Evolutionary conservation across 495 filamentous ascomycete genomes (phyloP), one percentile per base, ranked within the genome.

Genomic region (Pyronema domesticum): DNA sequence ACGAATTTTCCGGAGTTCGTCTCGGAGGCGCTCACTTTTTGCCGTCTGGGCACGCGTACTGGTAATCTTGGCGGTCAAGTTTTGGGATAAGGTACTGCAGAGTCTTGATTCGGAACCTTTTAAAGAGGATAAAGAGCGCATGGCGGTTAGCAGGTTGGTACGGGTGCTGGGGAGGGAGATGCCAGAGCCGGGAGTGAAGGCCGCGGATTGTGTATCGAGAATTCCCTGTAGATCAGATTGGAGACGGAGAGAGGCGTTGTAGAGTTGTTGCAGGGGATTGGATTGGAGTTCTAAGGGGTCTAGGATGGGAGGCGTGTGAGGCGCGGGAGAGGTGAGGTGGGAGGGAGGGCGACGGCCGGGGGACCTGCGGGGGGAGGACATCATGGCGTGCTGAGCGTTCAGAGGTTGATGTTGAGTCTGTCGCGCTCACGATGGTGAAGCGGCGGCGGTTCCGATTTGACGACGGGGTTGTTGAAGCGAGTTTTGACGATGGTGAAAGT

Each of bases 161-260:
- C 89, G 73, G n/a, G 53, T 42, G 11, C 1, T 14, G 19, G 40
- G 7, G 8, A 47, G 44, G 35, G 50, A 10, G 18, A 68, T 61
- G 11, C 55, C 63, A 37, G 62, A 60, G 33, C 62, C 61, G 1
- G 78, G 13, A 40, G 80, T 65, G 37, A 94, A 72, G 23, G 85
- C 85, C 37, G 81, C 76, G 45, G 82, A 81, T 68, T 96, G 89
- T 0, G 84, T 83, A 69, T 96, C 88, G 30, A 96, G 76, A 4
- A 94, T 69, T 23, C 70, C 64, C 66, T 96, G 89, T 4, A 96
- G 73, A 46, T 88, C 80, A 37, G 72, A 72, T 56, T 94, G 80
- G 14, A 95, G 78, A 50, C 77, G 69, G 19, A 65, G 71, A 55
- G 82, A 76, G 52, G 73, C 75, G 45, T 75, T 64, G 37, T 74